Evolutionary conservation across 1,284 basidiomycete species (phyloP).

Genomic region (Athelia sp.): DNA sequence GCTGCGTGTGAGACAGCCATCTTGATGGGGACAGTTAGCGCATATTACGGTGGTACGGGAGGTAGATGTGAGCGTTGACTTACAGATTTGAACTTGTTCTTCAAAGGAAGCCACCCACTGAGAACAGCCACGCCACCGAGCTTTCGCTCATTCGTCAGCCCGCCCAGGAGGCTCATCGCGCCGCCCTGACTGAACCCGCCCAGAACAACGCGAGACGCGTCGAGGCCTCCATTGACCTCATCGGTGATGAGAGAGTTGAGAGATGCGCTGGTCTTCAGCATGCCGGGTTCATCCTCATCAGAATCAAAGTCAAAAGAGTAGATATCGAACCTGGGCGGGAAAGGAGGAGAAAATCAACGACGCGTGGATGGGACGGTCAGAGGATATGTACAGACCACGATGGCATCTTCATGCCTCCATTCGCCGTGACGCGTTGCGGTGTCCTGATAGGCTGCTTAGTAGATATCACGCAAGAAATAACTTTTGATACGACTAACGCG

Average conservation of each 20-base stretch:
- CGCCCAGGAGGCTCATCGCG: constrained; percentile 73
- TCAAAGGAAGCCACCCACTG: constrained; percentile 76
- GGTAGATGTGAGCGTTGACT: constrained; percentile 15
- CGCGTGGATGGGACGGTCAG: not conserved
- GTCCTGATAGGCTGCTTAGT: constrained; percentile 17
- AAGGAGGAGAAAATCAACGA: constrained; percentile 1
- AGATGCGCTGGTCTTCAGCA: constrained; percentile 57
- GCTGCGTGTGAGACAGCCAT: constrained; percentile 52
- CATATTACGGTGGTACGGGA: no score
- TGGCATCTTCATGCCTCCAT: constrained; percentile 65
- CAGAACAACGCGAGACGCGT: constrained; percentile 64
- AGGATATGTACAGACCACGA: constrained; percentile 47
- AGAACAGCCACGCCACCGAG: constrained; percentile 71
- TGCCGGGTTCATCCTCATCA: constrained; percentile 69
- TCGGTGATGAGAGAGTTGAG: constrained; percentile 70
- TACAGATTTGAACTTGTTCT: constrained; percentile 59
- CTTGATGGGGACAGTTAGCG: constrained; percentile 25
- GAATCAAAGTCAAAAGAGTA: constrained; percentile 57
- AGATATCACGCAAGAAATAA: constrained; percentile 6
- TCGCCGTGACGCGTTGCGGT: constrained; percentile 59
- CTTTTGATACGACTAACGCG: constrained; percentile 41
- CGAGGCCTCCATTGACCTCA: constrained; percentile 73
- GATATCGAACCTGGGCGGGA: constrained; percentile 80
- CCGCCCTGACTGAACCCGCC: constrained; percentile 90
- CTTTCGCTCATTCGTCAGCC: constrained; percentile 62